Conservation (phyloP, 768 basidiomycete genomes). For the Termitomyces sp. region DNA sequence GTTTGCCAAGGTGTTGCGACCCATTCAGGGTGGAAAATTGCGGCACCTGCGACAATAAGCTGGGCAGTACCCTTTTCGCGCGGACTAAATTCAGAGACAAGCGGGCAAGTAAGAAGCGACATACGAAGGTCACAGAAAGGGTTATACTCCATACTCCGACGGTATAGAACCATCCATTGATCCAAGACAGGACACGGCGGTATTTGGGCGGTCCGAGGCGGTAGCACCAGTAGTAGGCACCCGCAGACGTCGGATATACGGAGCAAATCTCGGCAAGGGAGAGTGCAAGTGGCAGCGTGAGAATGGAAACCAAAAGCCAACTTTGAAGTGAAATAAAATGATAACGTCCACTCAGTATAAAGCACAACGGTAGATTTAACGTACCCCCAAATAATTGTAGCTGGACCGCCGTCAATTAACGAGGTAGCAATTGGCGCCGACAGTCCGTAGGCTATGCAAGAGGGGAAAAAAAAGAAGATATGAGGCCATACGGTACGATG, state of each 20-base stretch:
- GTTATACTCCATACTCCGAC: conserved; percentile 69
- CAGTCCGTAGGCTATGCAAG: conserved; percentile 45
- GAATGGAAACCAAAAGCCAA: conserved; percentile 47
- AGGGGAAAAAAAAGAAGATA: neutral
- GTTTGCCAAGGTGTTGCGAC: conserved; percentile 58
- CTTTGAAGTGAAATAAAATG: conserved; percentile 21
- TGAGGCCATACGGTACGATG: neutral
- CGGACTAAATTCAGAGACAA: no score
- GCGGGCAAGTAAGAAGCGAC: conserved; percentile 4
- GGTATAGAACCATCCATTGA: conserved; percentile 66
- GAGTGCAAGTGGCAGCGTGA: conserved; percentile 45
- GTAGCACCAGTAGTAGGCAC: conserved; percentile 67
- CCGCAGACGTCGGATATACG: conserved; percentile 59
- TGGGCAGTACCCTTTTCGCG: conserved; percentile 63
- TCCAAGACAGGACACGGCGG: conserved; percentile 54
- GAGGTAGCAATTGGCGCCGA: conserved; percentile 54
- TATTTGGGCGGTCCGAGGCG: conserved; percentile 51
- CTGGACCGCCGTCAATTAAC: conserved; percentile 51
- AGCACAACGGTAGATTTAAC: conserved; percentile 2
- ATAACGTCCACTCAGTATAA: neutral
- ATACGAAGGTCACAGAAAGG: conserved; percentile 60
- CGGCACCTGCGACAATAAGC: conserved; percentile 54
- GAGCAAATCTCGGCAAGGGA: conserved; percentile 60
- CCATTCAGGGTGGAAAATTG: conserved; percentile 58
- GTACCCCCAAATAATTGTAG: conserved; percentile 56